phyloP scores from a whole-genome alignment of 768 basidiomycete species.

The Pulveroboletus sp. region DNA sequence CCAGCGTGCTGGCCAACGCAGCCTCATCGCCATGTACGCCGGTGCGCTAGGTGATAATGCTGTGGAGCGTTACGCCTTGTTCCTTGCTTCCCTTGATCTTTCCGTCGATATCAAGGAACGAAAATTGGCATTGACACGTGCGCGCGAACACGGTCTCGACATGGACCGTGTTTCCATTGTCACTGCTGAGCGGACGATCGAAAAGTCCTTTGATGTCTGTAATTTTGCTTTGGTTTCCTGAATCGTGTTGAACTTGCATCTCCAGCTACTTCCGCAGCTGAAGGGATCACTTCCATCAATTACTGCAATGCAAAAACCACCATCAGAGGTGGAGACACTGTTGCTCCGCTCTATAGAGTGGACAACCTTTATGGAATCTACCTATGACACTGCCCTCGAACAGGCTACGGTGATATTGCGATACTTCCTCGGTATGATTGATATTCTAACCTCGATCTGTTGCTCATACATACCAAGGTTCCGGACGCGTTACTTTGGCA shows the following conservation, averaged over 20 bases:
- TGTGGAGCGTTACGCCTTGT: constrained; percentile 86
- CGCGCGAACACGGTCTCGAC: constrained; percentile 82
- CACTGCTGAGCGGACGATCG: constrained; percentile 75
- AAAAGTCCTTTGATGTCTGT: constrained; percentile 60
- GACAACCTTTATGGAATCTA: constrained; percentile 75
- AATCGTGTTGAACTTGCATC: constrained; percentile 7
- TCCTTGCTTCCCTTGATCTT: constrained; percentile 74
- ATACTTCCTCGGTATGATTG: constrained; percentile 78
- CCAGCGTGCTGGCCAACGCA: constrained; percentile 70
- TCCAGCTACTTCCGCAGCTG: constrained; percentile 47
- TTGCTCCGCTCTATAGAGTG: constrained; percentile 90
- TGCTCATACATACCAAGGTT: constrained; percentile 38
- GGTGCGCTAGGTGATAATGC: constrained; percentile 87
- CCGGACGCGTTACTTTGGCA: constrained; percentile 71
- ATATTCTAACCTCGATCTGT: not conserved
- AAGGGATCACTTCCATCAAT: constrained; percentile 59
- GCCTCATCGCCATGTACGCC: constrained; percentile 91
- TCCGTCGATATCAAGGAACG: constrained; percentile 61
- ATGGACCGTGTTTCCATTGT: constrained; percentile 72
- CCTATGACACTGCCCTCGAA: constrained; percentile 72
- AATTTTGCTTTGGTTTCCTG: constrained; percentile 1
- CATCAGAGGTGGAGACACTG: constrained; percentile 54
- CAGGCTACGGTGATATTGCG: constrained; percentile 86
- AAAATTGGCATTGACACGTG: constrained; percentile 63
- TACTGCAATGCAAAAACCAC: constrained; percentile 50